These are phyloP conservation scores for Schizochytrium sp. DNA, from an alignment of 108 stramenopile genomes.

Conservation along the genomic window DNA sequence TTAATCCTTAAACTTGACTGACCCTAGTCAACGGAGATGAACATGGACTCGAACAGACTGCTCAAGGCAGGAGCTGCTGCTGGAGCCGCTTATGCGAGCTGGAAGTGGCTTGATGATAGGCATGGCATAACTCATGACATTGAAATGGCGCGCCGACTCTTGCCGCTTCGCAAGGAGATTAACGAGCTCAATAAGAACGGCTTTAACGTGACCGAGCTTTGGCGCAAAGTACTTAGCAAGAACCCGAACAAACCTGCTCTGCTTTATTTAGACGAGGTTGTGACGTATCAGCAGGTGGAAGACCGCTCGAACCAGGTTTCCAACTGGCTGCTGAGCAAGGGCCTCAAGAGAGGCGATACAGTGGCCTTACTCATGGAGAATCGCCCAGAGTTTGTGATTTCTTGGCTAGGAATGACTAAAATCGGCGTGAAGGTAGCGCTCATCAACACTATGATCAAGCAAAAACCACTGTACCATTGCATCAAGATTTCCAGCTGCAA, in stretches of 20 bases:
- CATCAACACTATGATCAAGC: conserved; percentile 66
- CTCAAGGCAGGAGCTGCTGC: conserved; percentile 35
- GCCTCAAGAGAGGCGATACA: conserved; percentile 60
- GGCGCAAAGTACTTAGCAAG: conserved; percentile 53
- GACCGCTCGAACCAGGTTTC: conserved; percentile 65
- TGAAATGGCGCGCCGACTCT: conserved; percentile 21
- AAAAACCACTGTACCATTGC: conserved; percentile 64
- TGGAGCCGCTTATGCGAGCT: conserved; percentile 40
- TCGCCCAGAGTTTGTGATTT: conserved; percentile 62
- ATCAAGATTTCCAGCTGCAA: conserved; percentile 58
- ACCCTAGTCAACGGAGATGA: no score
- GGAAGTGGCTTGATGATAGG: conserved; percentile 45
- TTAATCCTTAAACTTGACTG: no score
- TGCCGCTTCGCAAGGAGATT: neutral
- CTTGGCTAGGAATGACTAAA: conserved; percentile 70
- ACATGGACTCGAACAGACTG: neutral
- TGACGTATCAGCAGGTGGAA: conserved; percentile 60
- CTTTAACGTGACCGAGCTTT: conserved; percentile 24
- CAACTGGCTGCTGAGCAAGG: conserved; percentile 42
- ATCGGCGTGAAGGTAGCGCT: conserved; percentile 66
- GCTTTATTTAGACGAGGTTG: conserved; percentile 21
- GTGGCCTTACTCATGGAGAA: conserved; percentile 69
- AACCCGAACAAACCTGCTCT: conserved; percentile 56
- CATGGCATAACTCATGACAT: conserved; percentile 28
- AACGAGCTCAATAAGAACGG: conserved; percentile 23